These are phyloP conservation scores for Alternaria hordeiaustralica DNA, from an alignment of 2,329 filamentous ascomycete genomes.

Conservation along the genomic window DNA sequence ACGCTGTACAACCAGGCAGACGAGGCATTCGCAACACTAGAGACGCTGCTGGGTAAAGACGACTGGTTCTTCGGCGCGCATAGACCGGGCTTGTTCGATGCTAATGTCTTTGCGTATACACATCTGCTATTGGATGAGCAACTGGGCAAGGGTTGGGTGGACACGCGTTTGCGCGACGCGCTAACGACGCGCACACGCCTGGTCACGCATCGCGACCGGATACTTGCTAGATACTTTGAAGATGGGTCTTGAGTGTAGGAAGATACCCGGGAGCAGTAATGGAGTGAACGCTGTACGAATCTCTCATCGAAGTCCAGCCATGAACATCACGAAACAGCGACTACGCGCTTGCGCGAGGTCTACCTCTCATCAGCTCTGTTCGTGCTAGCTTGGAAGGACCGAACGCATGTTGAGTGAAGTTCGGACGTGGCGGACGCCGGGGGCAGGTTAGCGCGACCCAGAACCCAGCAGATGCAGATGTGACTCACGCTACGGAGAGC, in stretches of 20 bases:
- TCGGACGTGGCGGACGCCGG: slow-evolving; percentile 9
- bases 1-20: slow-evolving; percentile 66
- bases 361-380: not conserved
- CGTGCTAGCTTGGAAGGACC: not conserved
- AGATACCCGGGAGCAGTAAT: not conserved
- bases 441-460: slow-evolving; percentile 13
- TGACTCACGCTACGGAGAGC: slow-evolving; percentile 39
- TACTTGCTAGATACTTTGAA: slow-evolving; percentile 60
- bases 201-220: slow-evolving; percentile 67
- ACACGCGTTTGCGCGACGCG: slow-evolving; percentile 64
- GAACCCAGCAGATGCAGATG: slow-evolving; percentile 20
- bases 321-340: not conserved
- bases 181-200: slow-evolving; percentile 67
- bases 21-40: slow-evolving; percentile 68
- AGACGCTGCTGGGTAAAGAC: slow-evolving; percentile 63
- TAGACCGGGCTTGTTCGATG: slow-evolving; percentile 79
- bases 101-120: slow-evolving; percentile 87
- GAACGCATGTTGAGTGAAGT: not conserved
- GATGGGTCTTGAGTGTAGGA: slow-evolving; percentile 8
- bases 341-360: not conserved
- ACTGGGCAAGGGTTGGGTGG: slow-evolving; percentile 65
- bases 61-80: slow-evolving; percentile 66
- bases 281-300: not conserved
- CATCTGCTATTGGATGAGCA: slow-evolving; percentile 74
- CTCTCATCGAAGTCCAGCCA: not conserved